phyloP scores from a whole-genome alignment of 208 protist species.

The Acanthamoeba royreba region DNA sequence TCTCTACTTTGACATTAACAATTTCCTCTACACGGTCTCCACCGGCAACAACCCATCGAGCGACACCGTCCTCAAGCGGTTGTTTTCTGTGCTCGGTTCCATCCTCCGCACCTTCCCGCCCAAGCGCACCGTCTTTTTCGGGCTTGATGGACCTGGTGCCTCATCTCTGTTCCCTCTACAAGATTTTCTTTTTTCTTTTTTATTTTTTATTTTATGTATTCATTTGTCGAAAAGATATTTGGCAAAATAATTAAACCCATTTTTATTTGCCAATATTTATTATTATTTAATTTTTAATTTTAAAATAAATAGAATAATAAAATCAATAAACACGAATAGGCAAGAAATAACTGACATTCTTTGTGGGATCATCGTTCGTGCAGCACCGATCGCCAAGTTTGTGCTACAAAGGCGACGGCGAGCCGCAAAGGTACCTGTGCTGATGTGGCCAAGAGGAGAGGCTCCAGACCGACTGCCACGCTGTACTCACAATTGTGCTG shows the following conservation, averaged over 20 bases:
- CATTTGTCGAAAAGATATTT: neutral
- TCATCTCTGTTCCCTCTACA: neutral
- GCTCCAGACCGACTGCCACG: neutral
- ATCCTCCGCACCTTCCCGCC: neutral
- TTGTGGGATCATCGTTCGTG: neutral
- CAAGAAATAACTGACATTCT: too few relatives aligned
- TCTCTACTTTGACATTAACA: slow-evolving; percentile 19
- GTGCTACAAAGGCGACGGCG: neutral
- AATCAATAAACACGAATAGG: too few relatives aligned
- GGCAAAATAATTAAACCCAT: too few relatives aligned
- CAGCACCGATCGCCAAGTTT: slow-evolving; percentile 48
- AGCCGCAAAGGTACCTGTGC: neutral
- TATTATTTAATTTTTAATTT: too few relatives aligned
- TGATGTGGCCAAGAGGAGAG: neutral
- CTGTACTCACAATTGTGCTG: neutral
- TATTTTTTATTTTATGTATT: neutral
- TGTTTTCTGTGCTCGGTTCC: neutral
- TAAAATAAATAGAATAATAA: too few relatives aligned
- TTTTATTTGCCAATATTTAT: too few relatives aligned
- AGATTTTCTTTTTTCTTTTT: neutral
- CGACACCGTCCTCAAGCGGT: neutral
- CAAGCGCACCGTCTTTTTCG: neutral
- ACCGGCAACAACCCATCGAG: neutral
- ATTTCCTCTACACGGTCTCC: slow-evolving; percentile 26
- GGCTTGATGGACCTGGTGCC: slow-evolving; percentile 24